Conservation (phyloP, 495 filamentous ascomycete genomes). For the Usnea hakonensis region DNA sequence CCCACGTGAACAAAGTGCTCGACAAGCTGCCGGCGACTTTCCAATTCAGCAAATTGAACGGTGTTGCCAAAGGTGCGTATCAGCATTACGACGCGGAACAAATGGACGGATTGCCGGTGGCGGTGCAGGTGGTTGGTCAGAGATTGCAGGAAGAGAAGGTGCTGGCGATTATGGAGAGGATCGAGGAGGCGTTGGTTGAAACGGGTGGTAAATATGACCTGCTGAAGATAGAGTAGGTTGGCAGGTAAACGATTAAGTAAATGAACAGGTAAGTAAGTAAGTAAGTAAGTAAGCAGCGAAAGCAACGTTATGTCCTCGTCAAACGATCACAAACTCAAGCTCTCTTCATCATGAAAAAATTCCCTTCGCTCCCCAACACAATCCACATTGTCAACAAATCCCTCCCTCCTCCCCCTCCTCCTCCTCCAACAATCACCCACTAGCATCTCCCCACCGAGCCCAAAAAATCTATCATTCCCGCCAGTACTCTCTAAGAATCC, state of each 20-base stretch:
- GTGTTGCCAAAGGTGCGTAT: constrained; percentile 76
- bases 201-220: constrained; percentile 54
- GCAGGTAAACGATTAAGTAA: no score
- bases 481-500: not conserved
- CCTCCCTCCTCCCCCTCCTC: no score
- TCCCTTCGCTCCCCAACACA: not conserved
- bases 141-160: constrained; percentile 91
- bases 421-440: no score
- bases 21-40: constrained; percentile 58
- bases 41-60: constrained; percentile 55
- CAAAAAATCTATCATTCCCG: not conserved
- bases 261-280: not conserved
- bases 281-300: not conserved
- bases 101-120: constrained; percentile 86
- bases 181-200: constrained; percentile 65
- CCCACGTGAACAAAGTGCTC: constrained; percentile 62
- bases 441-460: not conserved
- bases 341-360: no score
- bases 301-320: no score
- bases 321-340: no score
- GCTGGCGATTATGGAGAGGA: constrained; percentile 68
- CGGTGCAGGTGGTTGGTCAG: constrained; percentile 76
- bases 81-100: constrained; percentile 73
- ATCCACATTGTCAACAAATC: not conserved
- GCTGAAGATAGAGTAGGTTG: constrained; percentile 52